Conservation (phyloP, 2,329 filamentous ascomycete species). For the Nigrospora osmanthi region DNA sequence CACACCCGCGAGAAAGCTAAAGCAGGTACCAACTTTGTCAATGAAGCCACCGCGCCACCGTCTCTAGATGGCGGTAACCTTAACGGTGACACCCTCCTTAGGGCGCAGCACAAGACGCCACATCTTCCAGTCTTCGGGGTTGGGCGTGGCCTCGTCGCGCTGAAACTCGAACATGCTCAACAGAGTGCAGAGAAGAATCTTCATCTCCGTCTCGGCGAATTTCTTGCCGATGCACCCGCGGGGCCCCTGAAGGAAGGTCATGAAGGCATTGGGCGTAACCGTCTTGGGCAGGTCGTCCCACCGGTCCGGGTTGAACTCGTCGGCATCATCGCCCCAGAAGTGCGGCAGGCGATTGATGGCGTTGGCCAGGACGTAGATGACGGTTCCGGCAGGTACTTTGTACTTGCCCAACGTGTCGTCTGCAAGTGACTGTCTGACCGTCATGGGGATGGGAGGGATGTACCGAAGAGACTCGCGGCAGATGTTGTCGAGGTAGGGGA, state of each 20-base stretch:
- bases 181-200: conserved; percentile 22
- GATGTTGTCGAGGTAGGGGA: conserved; percentile 36
- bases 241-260: conserved; percentile 22
- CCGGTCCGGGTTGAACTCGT: conserved; percentile 32
- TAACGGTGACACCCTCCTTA: conserved; percentile 31
- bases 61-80: conserved; percentile 18
- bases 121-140: conserved; percentile 39
- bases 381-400: conserved; percentile 30
- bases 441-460: conserved; percentile 37
- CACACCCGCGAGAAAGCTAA: too few relatives aligned
- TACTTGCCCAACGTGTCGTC: conserved; percentile 30
- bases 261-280: conserved; percentile 25
- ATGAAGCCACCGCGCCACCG: too few relatives aligned
- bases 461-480: conserved; percentile 36
- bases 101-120: conserved; percentile 35
- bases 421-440: conserved; percentile 30
- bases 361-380: conserved; percentile 33
- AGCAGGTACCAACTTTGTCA: too few relatives aligned
- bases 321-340: conserved; percentile 31
- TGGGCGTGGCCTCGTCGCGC: conserved; percentile 23
- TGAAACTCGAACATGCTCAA: conserved; percentile 23
- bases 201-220: conserved; percentile 24
- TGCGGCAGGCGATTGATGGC: conserved; percentile 28
- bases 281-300: conserved; percentile 29
- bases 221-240: conserved; percentile 20